Percentiles rank a stretch among this genome's conserved stretches.
Conservation (phyloP, 2,329 filamentous ascomycete genomes). For the Penicillium sp. region DNA sequence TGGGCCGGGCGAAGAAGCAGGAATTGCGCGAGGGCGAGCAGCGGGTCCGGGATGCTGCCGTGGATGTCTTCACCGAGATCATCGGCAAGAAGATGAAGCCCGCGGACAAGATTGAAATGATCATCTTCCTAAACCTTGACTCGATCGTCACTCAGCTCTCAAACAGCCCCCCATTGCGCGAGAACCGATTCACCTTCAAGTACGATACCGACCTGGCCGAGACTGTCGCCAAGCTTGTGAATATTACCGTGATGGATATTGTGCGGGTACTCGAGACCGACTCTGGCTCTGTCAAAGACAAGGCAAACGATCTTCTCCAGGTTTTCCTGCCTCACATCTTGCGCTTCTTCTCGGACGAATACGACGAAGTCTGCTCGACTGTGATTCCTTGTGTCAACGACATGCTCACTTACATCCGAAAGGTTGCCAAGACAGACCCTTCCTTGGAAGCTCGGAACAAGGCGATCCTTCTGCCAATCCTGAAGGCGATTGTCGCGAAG, state of each 20-base stretch:
- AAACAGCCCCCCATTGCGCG: constrained; percentile 77
- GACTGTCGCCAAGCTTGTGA: constrained; percentile 92
- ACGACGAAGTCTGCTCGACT: constrained; percentile 95
- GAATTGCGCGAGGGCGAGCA: constrained; percentile 72
- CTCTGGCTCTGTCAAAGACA: constrained; percentile 63
- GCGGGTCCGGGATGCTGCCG: constrained; percentile 84
- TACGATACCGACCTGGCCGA: constrained; percentile 97
- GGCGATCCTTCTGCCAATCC: constrained; percentile 82
- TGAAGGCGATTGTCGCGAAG: constrained; percentile 91
- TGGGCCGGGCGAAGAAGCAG: constrained; percentile 72
- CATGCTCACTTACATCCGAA: constrained; percentile 86
- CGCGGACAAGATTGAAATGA: constrained; percentile 91
- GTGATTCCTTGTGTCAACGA: constrained; percentile 94
- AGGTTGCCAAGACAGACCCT: constrained; percentile 67
- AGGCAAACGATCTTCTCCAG: constrained; percentile 81
- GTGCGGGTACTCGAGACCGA: constrained; percentile 83
- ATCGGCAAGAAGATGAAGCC: constrained; percentile 98
- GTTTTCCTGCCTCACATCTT: constrained; percentile 82
- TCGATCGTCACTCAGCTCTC: constrained; percentile 87
- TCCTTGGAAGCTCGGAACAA: constrained; percentile 75
- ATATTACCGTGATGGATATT: constrained; percentile 84
- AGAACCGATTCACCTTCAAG: constrained; percentile 77
- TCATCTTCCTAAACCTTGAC: constrained; percentile 84
- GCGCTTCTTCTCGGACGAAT: constrained; percentile 96
- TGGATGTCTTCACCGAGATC: constrained; percentile 94